Evolutionary conservation across 805 yeast species (phyloP).

Genomic region (Ogataea kodamae): DNA sequence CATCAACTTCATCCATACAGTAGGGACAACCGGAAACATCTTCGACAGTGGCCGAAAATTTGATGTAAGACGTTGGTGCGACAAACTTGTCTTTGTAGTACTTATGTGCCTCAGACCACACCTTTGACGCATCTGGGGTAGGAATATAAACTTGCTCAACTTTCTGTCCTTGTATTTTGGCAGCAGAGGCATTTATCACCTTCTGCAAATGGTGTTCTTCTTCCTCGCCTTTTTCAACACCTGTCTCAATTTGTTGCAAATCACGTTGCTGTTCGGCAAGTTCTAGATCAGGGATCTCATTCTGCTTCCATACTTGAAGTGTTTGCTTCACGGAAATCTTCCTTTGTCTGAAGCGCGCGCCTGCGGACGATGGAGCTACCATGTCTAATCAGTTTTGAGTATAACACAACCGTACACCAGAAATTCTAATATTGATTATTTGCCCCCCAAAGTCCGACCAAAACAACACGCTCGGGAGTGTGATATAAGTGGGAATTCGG

Average conservation of each 20-base stretch:
- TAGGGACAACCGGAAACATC: conserved; percentile 85
- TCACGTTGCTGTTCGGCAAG: conserved; percentile 81
- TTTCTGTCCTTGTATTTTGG: conserved; percentile 52
- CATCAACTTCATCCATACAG: conserved; percentile 89
- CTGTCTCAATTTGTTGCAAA: conserved; percentile 86
- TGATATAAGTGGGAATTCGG: background rate
- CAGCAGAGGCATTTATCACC: conserved; percentile 77
- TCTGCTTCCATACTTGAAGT: conserved; percentile 69
- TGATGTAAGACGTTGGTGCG: conserved; percentile 77
- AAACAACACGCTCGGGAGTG: conserved; percentile 6
- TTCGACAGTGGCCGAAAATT: conserved; percentile 93
- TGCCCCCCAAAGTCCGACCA: conserved; percentile 7
- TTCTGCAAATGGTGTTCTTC: conserved; percentile 94
- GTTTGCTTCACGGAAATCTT: conserved; percentile 91
- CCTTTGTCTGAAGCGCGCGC: conserved; percentile 86
- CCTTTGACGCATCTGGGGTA: conserved; percentile 88
- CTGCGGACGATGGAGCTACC: conserved; percentile 39
- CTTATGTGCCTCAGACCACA: conserved; percentile 73
- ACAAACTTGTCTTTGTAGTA: conserved; percentile 66
- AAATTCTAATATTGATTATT: background rate
- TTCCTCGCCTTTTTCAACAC: conserved; percentile 97
- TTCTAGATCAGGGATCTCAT: conserved; percentile 78
- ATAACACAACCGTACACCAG: conserved; percentile 10
- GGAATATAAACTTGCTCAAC: conserved; percentile 76
- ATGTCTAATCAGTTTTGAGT: conserved; percentile 15